phyloP scores from a whole-genome alignment of 441 rosid species.

The Flueggea neowawraea region DNA sequence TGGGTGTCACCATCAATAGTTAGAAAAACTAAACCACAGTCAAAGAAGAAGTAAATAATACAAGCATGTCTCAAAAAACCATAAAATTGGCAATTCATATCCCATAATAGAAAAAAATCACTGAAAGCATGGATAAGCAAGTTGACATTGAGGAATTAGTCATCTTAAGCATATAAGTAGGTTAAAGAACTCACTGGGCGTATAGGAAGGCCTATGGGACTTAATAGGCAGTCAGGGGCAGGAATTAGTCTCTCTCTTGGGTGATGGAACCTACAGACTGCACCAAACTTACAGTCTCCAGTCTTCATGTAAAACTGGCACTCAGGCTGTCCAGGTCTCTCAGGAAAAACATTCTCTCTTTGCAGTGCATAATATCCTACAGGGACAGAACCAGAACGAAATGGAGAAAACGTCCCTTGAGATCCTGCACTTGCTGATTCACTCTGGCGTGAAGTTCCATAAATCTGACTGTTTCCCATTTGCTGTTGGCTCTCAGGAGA shows the following conservation, averaged over 20 bases:
- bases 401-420: constrained; percentile 57
- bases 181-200: constrained; percentile 69
- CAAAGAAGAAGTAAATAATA: too few relatives aligned
- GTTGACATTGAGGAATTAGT: too few relatives aligned
- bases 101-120: too few relatives aligned
- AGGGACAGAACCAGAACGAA: constrained; percentile 56
- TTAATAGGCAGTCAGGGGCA: constrained; percentile 89
- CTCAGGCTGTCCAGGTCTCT: constrained; percentile 98
- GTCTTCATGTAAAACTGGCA: constrained; percentile 99
- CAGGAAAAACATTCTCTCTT: constrained; percentile 89
- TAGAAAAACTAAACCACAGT: too few relatives aligned
- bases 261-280: constrained; percentile 95
- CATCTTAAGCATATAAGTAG: background rate
- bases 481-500: constrained; percentile 76
- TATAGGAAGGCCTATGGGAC: constrained; percentile 91
- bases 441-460: constrained; percentile 53
- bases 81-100: too few relatives aligned
- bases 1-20: too few relatives aligned
- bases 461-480: constrained; percentile 55
- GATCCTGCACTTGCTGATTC: constrained; percentile 56
- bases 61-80: too few relatives aligned
- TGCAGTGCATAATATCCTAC: constrained; percentile 70
- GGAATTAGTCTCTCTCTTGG: constrained; percentile 94
- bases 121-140: too few relatives aligned
- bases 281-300: constrained; percentile 98